Conservation (phyloP, 345 rosid genomes). For the Gossypium herbaceum region DNA sequence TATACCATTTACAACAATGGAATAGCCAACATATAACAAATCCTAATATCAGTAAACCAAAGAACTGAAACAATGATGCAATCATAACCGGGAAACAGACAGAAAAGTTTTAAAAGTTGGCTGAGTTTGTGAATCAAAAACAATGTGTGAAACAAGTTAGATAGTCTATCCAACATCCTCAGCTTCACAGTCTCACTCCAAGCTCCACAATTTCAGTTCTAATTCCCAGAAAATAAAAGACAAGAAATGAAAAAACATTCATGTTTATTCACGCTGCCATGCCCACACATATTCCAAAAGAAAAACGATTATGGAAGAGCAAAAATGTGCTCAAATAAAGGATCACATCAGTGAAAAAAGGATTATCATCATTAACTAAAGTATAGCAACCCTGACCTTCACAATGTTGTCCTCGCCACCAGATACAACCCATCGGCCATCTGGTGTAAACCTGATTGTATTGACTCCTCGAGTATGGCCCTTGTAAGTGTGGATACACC, state of each 20-base stretch:
- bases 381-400: constrained; percentile 51
- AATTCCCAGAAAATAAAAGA: background rate
- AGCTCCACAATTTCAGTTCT: background rate
- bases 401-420: constrained; percentile 97
- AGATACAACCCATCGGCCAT: constrained; percentile 99
- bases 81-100: background rate
- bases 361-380: constrained; percentile 3
- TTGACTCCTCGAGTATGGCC: constrained; percentile 98
- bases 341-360: background rate
- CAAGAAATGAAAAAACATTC: background rate
- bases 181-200: background rate
- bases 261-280: background rate
- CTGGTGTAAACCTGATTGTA: constrained; percentile 96
- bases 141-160: background rate
- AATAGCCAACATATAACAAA: background rate
- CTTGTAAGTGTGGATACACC: constrained; percentile 96
- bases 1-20: background rate
- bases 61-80: background rate
- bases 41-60: background rate
- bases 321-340: background rate
- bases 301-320: background rate
- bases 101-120: background rate
- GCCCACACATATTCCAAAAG: background rate
- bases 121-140: background rate
- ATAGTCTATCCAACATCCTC: background rate